Base-by-base conservation (phyloP, 2,329 filamentous ascomycete genomes). In the Aspergillus sp. region DNA sequence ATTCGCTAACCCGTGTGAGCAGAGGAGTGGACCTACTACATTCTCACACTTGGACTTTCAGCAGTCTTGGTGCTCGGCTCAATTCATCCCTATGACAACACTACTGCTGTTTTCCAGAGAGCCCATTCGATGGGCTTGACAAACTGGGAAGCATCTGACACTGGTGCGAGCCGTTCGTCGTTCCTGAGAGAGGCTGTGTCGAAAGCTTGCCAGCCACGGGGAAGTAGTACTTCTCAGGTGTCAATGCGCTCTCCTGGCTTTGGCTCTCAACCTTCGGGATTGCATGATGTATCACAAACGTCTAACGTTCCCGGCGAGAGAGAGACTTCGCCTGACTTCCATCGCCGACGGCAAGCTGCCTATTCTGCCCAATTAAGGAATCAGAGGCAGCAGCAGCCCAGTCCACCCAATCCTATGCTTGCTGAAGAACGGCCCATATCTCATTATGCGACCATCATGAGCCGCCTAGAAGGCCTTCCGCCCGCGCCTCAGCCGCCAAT, bases 151-250 rank as follows among this genome's bases (percentile, higher is more conserved):
- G 76, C 79, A 7, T 81, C 82, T 0, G 70, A 76, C 9, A 70
- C 71, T 39, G 79, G 77, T 50, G 75, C 78, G 47, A 84, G 79
- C 55, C 82, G 85, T 17, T 77, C 79, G 12, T 82, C 79, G 3
- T 89, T 89, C 72, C 77, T 89, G 59, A 85, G 85, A 60, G 84
- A 87, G 69, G 85, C 86, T 1, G 80, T 87, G 32, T 81, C 84
- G 1, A 82, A 84, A 21, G 79, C 86, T 19, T 89, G 88, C 70
- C 83, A 86, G 69, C 81, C 76, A 41, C 70, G 71, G 54, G 69
- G 67, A 60, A 65, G 63, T 3, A 49, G 41, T 21, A 41, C 62
- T 6, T 58, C 57, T 17, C 47, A 53, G 17, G 47, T 41, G 21
- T 50, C 49, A 13, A 52, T 47, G 2, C 48, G 45, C 38, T 39